Base-by-base conservation (phyloP, 441 rosid genomes). In the Gossypium aridum region DNA sequence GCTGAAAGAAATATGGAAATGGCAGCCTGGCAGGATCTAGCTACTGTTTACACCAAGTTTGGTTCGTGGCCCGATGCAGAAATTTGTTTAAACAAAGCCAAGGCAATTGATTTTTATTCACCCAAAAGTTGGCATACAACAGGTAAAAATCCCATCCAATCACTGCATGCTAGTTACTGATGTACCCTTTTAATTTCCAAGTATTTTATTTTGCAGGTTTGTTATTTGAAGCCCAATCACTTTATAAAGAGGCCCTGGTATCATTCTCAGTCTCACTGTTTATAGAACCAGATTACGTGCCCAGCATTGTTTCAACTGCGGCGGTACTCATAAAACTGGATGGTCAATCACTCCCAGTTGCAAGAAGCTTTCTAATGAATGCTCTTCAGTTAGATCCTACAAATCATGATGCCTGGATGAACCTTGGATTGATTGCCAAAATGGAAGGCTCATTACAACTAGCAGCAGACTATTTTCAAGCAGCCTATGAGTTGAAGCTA, bases 391-490 rank as follows among this genome's bases (percentile, higher is more conserved):
- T 92, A 76, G 96, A 96, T 54, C 96, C 98, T 14, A 88, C 86
- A 34, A 90, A 87, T 74, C 92, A 91, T 7, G 82, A 88, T 28
- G 94, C 93, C 1, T 96, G 98, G 97, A 83, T 85, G 87, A 88
- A 91, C 80, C 91, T 96, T 19, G 98, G 97, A 43, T 70, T 83
- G 72, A 83, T 96, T 79, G 85, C 94, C 59, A 93, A 90, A 80
- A 82, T 70, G 90, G 97, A 96, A 83, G 99, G 98, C 76, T 86
- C 86, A 3, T 73, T 87, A 25, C 87, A 85, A 56, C 94, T 87
- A 84, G 98, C 98, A 22, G 94, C 97, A n/a, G 97, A 96, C 39
- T 96, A 80, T 81, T 91, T 89, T 82, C 98, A 96, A 81, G 98
- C 97, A 71, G 97, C 99, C 5, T 88, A 89, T 79, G 97, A 96